phyloP scores from a whole-genome alignment of 495 filamentous ascomycete genomes.

The Neurospora sp. region DNA sequence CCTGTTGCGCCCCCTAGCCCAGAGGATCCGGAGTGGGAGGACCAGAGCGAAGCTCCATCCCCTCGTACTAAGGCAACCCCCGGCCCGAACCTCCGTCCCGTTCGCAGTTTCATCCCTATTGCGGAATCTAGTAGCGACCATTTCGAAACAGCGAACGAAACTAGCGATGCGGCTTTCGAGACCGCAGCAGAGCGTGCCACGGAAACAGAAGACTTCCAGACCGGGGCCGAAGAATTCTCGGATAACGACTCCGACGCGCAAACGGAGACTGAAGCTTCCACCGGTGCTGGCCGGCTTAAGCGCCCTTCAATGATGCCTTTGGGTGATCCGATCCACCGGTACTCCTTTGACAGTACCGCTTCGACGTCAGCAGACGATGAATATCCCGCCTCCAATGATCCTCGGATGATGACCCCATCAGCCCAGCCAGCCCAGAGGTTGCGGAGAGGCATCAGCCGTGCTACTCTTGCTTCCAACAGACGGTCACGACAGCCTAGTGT shows the following conservation, averaged over 20 bases:
- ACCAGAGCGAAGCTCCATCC: constrained; percentile 37
- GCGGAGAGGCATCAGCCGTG: constrained; percentile 58
- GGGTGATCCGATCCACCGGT: constrained; percentile 35
- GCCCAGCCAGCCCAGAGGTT: constrained; percentile 55
- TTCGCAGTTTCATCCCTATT: constrained; percentile 17
- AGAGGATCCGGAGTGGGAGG: constrained; percentile 86
- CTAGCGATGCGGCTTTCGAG: constrained; percentile 77
- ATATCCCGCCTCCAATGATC: constrained; percentile 25
- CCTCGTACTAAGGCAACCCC: constrained; percentile 12
- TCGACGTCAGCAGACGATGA: constrained; percentile 76
- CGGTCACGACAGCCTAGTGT: constrained; percentile 59
- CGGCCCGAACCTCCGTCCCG: constrained; percentile 5
- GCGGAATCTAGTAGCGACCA: constrained; percentile 39
- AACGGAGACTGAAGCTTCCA: constrained; percentile 55
- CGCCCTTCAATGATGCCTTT: constrained; percentile 23
- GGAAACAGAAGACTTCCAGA: constrained; percentile 92
- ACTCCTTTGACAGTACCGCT: constrained; percentile 77
- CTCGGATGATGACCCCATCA: constrained; percentile 44
- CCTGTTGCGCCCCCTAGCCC: constrained; percentile 27
- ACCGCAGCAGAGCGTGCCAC: constrained; percentile 72
- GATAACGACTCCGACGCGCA: constrained; percentile 75
- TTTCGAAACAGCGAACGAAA: constrained; percentile 80
- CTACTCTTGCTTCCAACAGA: constrained; percentile 32
- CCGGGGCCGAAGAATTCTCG: constrained; percentile 72
- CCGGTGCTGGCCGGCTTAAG: constrained; percentile 31